phyloP scores from a whole-genome alignment of 371 early-diverging fungal genomes.

The Parasitella parasitica region DNA sequence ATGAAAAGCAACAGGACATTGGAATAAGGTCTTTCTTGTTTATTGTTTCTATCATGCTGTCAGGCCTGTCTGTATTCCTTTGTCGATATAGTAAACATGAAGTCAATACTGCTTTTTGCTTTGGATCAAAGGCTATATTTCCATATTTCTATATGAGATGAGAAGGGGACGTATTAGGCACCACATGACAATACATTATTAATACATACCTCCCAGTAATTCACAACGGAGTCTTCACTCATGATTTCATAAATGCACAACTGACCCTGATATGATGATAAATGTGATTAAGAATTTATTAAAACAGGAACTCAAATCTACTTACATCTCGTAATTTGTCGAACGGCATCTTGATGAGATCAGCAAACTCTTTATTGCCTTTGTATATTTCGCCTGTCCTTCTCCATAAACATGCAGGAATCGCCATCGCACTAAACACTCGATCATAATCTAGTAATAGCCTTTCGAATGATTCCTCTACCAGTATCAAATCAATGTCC shows the following conservation, averaged over 20 bases:
- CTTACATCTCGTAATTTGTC: constrained; percentile 73
- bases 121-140: constrained; percentile 89
- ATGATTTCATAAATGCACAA: constrained; percentile 89
- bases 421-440: constrained; percentile 91
- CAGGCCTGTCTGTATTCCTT: not conserved
- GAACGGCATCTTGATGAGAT: constrained; percentile 77
- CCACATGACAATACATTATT: constrained; percentile 2
- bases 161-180: not conserved
- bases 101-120: constrained; percentile 90
- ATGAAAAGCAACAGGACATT: constrained; percentile 82
- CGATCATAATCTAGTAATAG: constrained; percentile 64
- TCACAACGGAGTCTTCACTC: constrained; percentile 83
- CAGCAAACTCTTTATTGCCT: constrained; percentile 92
- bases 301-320: not conserved
- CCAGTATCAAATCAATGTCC: constrained; percentile 89
- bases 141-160: constrained; percentile 76
- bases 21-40: constrained; percentile 39
- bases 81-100: constrained; percentile 59
- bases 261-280: constrained; percentile 41
- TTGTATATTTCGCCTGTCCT: constrained; percentile 95
- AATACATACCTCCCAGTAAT: constrained; percentile 70
- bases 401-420: constrained; percentile 93
- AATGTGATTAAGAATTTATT: not conserved
- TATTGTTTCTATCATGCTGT: constrained; percentile 8
- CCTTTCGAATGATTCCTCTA: constrained; percentile 92